Conservation (phyloP, 129 eudicot genomes). For the Mikania micrantha region DNA sequence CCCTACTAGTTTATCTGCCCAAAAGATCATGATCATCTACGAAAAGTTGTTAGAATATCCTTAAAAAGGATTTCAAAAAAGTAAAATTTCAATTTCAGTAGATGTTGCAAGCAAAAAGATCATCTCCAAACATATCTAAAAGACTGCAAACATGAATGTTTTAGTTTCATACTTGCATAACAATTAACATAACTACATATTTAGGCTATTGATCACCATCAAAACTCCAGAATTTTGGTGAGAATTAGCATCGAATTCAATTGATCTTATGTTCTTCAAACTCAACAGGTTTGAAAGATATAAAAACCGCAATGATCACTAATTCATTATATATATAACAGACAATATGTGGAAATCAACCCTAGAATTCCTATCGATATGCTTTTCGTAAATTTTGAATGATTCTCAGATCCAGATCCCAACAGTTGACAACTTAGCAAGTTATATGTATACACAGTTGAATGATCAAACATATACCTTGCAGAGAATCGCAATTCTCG, state of each 20-base stretch:
- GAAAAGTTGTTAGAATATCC: neutral
- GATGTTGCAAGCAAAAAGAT: neutral
- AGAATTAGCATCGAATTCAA: neutral
- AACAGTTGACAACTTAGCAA: neutral
- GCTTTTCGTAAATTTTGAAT: neutral
- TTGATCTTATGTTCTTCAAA: neutral
- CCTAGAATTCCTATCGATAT: neutral
- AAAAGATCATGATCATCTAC: neutral
- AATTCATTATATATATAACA: neutral
- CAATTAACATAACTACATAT: neutral
- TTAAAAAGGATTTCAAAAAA: neutral
- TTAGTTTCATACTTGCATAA: neutral
- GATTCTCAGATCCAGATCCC: neutral
- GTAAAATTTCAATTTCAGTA: neutral
- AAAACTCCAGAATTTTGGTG: neutral
- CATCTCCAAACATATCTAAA: neutral
- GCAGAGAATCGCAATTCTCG: conserved; percentile 80
- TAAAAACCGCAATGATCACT: neutral
- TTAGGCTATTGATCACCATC: neutral
- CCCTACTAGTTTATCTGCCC: neutral
- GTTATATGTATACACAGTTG: neutral
- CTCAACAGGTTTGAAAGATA: neutral
- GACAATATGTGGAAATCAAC: neutral
- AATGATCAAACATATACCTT: conserved; percentile 44
- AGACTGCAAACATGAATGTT: neutral